Percentiles rank a stretch among this genome's conserved stretches.
Conservation (phyloP, 1,284 basidiomycete species). For the Ganoderma sp. region DNA sequence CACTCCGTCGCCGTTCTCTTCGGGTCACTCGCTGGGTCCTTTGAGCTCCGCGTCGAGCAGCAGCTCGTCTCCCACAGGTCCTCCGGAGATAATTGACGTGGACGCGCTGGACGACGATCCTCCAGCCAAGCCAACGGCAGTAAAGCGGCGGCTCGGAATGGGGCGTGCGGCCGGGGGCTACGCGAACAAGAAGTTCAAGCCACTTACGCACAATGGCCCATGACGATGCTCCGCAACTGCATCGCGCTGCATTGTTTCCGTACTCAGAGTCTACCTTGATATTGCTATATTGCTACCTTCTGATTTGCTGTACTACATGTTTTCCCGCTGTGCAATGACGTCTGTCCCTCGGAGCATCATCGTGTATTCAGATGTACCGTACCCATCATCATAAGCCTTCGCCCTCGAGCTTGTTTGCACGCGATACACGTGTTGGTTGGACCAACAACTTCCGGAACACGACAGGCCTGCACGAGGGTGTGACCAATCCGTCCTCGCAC, state of each 20-base stretch:
- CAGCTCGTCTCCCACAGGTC: slow-evolving; percentile 3
- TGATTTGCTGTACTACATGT: not conserved
- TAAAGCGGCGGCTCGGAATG: slow-evolving; percentile 66
- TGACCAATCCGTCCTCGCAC: slow-evolving; percentile 14
- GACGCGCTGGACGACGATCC: slow-evolving; percentile 7
- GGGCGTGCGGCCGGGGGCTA: slow-evolving; percentile 57
- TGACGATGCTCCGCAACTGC: slow-evolving; percentile 12
- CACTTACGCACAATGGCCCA: slow-evolving; percentile 35
- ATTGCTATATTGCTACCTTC: not conserved
- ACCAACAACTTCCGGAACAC: slow-evolving; percentile 15
- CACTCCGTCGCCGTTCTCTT: slow-evolving; percentile 6
- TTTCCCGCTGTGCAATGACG: slow-evolving; percentile 5
- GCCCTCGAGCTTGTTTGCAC: slow-evolving; percentile 10
- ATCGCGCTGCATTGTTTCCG: not conserved
- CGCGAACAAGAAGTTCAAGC: slow-evolving; percentile 71
- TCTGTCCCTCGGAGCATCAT: slow-evolving; percentile 3
- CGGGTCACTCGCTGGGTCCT: not conserved
- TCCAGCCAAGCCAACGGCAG: slow-evolving; percentile 36
- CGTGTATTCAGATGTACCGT: slow-evolving; percentile 8
- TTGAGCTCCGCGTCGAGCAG: slow-evolving; percentile 10
- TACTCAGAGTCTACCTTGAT: not conserved
- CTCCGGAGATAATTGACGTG: not conserved
- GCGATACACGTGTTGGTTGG: slow-evolving; percentile 13
- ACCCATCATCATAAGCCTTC: slow-evolving; percentile 14
- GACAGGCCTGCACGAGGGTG: slow-evolving; percentile 1